These are phyloP conservation scores for Hymenoscyphus scutula DNA, from an alignment of 2,329 filamentous ascomycete genomes.

Conservation along the genomic window DNA sequence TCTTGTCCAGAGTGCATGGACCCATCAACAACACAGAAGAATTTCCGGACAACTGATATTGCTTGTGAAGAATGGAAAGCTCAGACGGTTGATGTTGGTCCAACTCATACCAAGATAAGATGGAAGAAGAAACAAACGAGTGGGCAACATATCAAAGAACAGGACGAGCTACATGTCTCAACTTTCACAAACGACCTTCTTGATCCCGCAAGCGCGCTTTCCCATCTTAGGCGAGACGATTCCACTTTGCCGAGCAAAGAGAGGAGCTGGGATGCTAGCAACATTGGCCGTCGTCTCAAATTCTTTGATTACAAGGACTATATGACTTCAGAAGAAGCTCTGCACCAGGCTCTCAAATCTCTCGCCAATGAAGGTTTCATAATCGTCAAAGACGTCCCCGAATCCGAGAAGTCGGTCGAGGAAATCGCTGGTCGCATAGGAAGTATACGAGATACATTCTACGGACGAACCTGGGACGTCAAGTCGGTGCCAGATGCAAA, in stretches of 20 bases:
- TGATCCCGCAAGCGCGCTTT: background rate
- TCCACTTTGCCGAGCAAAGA: background rate
- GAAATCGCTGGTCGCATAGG: constrained; percentile 72
- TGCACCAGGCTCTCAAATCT: constrained; percentile 60
- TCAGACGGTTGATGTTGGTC: background rate
- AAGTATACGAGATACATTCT: constrained; percentile 80
- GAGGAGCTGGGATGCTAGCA: background rate
- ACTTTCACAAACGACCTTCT: background rate
- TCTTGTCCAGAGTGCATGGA: constrained; percentile 56
- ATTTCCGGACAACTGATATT: constrained; percentile 64
- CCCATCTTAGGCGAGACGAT: background rate
- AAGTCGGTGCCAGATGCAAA: constrained; percentile 76
- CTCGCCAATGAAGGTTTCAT: constrained; percentile 69
- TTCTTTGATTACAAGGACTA: constrained; percentile 71
- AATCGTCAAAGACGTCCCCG: constrained; percentile 73
- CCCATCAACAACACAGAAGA: constrained; percentile 59
- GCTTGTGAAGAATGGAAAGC: constrained; percentile 36
- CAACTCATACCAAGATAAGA: constrained; percentile 38
- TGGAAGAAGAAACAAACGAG: constrained; percentile 44
- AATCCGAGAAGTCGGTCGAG: constrained; percentile 62
- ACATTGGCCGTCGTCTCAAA: constrained; percentile 40
- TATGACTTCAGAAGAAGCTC: constrained; percentile 55
- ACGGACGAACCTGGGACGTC: constrained; percentile 89
- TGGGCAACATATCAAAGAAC: background rate
- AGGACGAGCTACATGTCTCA: too few species aligned